These are phyloP conservation scores for Dalbergia cultrata DNA, from an alignment of 306 rosid species.

Conservation along the genomic window DNA sequence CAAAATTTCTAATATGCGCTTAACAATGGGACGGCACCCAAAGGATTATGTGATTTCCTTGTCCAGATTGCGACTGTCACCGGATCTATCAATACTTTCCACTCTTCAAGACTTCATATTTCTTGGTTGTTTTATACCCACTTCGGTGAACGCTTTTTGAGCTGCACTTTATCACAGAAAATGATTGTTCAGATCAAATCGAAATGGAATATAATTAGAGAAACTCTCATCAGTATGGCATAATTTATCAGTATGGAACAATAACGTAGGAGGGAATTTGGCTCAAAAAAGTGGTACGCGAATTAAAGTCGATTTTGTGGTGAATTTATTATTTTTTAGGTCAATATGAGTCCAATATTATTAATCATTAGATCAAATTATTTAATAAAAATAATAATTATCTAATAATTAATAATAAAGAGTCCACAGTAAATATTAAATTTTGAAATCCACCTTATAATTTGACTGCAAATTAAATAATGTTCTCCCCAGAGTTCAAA, in stretches of 20 bases:
- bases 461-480: constrained; percentile 16
- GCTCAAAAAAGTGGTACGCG: constrained; percentile 42
- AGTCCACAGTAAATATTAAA: too few relatives aligned
- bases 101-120: neutral
- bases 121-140: constrained; percentile 32
- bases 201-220: constrained; percentile 13
- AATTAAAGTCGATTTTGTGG: too few relatives aligned
- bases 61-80: constrained; percentile 40
- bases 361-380: too few relatives aligned
- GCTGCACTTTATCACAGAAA: constrained; percentile 52
- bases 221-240: constrained; percentile 35
- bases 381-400: too few relatives aligned
- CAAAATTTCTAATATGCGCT: constrained; percentile 13
- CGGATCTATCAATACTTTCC: constrained; percentile 33
- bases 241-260: constrained; percentile 33
- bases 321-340: too few relatives aligned
- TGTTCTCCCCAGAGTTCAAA: constrained; percentile 36
- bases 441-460: too few relatives aligned
- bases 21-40: constrained; percentile 49
- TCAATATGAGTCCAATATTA: too few relatives aligned
- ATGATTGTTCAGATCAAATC: constrained; percentile 44
- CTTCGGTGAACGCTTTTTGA: constrained; percentile 45
- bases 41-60: constrained; percentile 46
- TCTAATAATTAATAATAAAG: too few relatives aligned
- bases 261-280: constrained; percentile 44